These are phyloP conservation scores for Syzygium jambos DNA, from an alignment of 345 rosid genomes.

Conservation along the genomic window DNA sequence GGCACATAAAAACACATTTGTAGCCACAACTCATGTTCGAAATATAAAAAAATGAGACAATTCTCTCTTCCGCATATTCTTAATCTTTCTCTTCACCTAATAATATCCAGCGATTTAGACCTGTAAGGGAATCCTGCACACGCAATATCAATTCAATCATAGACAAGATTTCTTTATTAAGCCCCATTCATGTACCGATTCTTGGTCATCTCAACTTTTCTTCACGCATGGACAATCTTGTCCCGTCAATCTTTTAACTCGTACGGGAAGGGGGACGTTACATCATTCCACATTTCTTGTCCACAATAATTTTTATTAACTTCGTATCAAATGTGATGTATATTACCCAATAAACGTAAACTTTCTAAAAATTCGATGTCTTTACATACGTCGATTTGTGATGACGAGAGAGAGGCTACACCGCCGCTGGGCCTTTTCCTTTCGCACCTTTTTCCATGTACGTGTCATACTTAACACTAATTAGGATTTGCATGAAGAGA, in stretches of 20 bases:
- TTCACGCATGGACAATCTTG: no score
- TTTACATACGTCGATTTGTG: not conserved
- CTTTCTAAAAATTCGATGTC: not conserved
- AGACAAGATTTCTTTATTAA: not conserved
- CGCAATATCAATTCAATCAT: not conserved
- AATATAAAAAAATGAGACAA: not conserved
- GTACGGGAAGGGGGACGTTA: not conserved
- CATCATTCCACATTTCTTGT: not conserved
- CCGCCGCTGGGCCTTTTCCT: not conserved
- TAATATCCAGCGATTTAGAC: not conserved
- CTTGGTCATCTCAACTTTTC: not conserved
- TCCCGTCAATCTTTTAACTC: not conserved
- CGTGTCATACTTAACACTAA: not conserved
- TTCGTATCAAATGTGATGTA: not conserved
- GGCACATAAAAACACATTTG: not conserved
- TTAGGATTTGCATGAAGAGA: not conserved
- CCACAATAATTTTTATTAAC: not conserved
- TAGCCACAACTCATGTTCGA: not conserved
- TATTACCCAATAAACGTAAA: not conserved
- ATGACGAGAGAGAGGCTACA: not conserved
- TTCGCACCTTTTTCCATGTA: not conserved
- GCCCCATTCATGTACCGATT: not conserved
- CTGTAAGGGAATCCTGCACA: not conserved
- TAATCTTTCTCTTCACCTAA: not conserved
- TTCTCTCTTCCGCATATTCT: not conserved